These are phyloP conservation scores for Scalesia atractyloides DNA, from an alignment of 129 eudicot genomes.

Conservation along the genomic window DNA sequence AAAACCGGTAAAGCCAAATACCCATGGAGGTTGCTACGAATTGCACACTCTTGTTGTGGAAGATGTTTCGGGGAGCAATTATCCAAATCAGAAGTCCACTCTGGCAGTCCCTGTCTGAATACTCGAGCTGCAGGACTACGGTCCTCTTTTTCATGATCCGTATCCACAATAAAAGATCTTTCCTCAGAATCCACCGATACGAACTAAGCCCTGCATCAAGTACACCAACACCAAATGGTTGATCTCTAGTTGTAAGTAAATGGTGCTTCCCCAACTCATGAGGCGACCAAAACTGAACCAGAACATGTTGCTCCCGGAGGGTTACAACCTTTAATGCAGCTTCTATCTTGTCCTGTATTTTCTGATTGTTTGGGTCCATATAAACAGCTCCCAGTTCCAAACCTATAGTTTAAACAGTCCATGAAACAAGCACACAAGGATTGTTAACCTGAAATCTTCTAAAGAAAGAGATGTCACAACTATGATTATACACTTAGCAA, in stretches of 20 bases:
- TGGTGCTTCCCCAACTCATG: neutral
- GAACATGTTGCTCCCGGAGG: neutral
- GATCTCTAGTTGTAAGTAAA: neutral
- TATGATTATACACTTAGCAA: too few relatives aligned
- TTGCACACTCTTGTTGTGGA: too few relatives aligned
- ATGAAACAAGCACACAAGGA: neutral
- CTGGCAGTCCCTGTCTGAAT: too few relatives aligned
- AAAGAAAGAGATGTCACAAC: too few relatives aligned
- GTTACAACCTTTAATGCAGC: neutral
- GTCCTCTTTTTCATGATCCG: too few relatives aligned
- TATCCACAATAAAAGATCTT: too few relatives aligned
- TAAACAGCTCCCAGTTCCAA: neutral
- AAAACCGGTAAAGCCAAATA: too few relatives aligned
- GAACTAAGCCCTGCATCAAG: neutral
- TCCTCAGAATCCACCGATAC: neutral
- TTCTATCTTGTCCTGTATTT: neutral
- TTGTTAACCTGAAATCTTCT: too few relatives aligned
- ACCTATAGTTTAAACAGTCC: neutral
- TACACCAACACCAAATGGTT: constrained; percentile 10
- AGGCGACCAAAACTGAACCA: constrained; percentile 13
- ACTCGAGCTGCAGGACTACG: too few relatives aligned
- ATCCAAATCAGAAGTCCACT: too few relatives aligned
- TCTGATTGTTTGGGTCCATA: neutral
- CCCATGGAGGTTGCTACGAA: too few relatives aligned
- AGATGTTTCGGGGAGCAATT: too few relatives aligned